These are phyloP conservation scores for Lactarius deliciosus DNA, from an alignment of 768 basidiomycete species.

Conservation along the genomic window DNA sequence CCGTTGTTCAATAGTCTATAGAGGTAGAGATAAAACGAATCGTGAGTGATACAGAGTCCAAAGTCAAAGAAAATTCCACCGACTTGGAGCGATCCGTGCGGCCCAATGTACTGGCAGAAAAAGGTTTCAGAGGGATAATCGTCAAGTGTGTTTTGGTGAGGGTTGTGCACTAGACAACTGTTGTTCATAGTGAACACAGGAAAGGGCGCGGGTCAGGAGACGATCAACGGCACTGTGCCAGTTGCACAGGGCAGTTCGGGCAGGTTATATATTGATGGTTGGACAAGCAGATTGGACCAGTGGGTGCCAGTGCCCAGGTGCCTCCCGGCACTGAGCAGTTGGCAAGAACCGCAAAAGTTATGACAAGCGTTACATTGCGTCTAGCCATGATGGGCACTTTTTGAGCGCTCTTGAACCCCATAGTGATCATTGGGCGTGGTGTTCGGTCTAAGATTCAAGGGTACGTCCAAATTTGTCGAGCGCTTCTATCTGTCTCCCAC, in stretches of 20 bases:
- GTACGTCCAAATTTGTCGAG: neutral
- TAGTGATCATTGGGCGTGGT: neutral
- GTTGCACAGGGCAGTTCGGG: neutral
- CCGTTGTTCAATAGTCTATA: neutral
- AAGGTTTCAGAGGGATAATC: neutral
- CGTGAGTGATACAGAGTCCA: neutral
- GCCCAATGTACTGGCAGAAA: neutral
- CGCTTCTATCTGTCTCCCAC: neutral
- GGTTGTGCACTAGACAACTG: neutral
- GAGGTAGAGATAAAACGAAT: neutral
- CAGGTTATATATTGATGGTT: neutral
- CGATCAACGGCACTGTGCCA: neutral
- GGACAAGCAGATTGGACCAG: neutral
- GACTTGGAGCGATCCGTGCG: neutral
- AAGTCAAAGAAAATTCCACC: neutral
- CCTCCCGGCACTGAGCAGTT: neutral
- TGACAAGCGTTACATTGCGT: neutral
- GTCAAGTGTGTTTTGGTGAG: neutral
- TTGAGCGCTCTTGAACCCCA: neutral
- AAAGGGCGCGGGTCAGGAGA: neutral
- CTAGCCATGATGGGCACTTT: neutral
- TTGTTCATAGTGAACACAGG: neutral
- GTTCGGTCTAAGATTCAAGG: neutral
- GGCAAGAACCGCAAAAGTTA: neutral
- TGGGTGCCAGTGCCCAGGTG: neutral